Evolutionary conservation across 2,329 filamentous ascomycete species (phyloP).

Genomic region (Diaporthe sp.): DNA sequence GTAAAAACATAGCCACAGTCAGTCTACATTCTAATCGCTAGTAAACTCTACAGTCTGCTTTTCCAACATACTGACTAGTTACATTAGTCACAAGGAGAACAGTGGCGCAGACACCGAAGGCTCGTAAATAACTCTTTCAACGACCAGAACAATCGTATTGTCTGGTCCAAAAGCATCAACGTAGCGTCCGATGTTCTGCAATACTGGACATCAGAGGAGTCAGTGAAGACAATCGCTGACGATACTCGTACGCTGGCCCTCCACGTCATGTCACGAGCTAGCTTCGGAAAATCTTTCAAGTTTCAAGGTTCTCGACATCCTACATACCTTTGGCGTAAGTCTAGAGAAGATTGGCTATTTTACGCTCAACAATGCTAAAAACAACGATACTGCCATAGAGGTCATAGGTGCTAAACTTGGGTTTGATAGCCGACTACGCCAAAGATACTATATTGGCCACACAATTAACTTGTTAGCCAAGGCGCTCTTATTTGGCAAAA

Average conservation of each 20-base stretch:
- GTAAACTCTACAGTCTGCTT: background rate
- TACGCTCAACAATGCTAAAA: too few species aligned
- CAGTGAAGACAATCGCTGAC: background rate
- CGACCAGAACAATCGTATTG: constrained; percentile 24
- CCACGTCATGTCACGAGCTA: constrained; percentile 28
- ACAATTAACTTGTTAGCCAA: too few species aligned
- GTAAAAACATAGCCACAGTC: constrained; percentile 25
- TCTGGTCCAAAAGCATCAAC: constrained; percentile 9
- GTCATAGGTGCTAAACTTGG: too few species aligned
- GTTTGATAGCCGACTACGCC: too few species aligned
- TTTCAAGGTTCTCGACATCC: too few species aligned
- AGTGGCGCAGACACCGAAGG: constrained; percentile 26
- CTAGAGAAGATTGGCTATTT: too few species aligned
- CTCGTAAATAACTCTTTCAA: constrained; percentile 20
- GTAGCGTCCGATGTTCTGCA: constrained; percentile 10
- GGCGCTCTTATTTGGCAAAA: too few species aligned
- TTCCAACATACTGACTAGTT: background rate
- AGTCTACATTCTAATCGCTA: background rate
- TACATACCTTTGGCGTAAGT: too few species aligned
- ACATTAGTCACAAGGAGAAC: constrained; percentile 1
- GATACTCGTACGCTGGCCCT: constrained; percentile 19
- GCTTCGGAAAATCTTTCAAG: constrained; percentile 29
- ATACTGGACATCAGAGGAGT: constrained; percentile 9
- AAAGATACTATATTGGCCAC: too few species aligned
- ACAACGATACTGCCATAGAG: too few species aligned